A percentile compares a stretch with the other conserved stretches of the same genome.
Conservation (phyloP, 805 yeast genomes). For the Barnettozyma salicaria region DNA sequence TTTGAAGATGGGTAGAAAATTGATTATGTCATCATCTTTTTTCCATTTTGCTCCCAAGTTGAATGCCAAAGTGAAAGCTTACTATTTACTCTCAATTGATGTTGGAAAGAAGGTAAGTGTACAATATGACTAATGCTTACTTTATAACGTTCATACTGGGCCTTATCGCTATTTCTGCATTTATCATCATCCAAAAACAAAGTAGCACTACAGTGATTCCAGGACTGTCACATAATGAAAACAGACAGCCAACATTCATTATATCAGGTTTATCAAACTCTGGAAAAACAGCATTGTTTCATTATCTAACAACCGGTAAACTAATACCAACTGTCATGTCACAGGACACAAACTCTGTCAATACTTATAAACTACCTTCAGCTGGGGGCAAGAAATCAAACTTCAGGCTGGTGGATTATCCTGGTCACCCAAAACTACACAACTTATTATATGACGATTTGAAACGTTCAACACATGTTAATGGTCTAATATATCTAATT, state of each 20-base stretch:
- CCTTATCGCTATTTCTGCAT: slow-evolving; percentile 6
- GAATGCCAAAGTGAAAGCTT: no score
- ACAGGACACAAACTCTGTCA: slow-evolving; percentile 40
- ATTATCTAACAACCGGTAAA: slow-evolving; percentile 27
- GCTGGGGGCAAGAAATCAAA: slow-evolving; percentile 31
- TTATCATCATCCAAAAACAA: slow-evolving; percentile 14
- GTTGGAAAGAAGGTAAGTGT: no score
- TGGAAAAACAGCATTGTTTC: slow-evolving; percentile 62
- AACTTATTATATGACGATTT: slow-evolving; percentile 47
- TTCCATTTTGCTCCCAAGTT: no score
- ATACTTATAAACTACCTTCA: slow-evolving; percentile 35
- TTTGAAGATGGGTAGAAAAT: not conserved
- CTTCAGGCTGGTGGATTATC: slow-evolving; percentile 66
- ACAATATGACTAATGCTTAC: slow-evolving; percentile 3
- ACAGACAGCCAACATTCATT: slow-evolving; percentile 48
- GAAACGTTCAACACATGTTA: slow-evolving; percentile 38
- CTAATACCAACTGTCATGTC: slow-evolving; percentile 42
- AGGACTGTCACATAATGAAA: slow-evolving; percentile 12
- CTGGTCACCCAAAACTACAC: slow-evolving; percentile 79
- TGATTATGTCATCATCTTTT: no score
- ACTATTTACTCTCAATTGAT: no score
- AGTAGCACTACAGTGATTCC: slow-evolving; percentile 14
- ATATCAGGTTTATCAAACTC: slow-evolving; percentile 58
- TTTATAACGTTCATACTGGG: slow-evolving; percentile 7
- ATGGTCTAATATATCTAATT: slow-evolving; percentile 70